Base-by-base conservation (phyloP, 805 yeast species). In the Myxozyma lipomycoides region DNA sequence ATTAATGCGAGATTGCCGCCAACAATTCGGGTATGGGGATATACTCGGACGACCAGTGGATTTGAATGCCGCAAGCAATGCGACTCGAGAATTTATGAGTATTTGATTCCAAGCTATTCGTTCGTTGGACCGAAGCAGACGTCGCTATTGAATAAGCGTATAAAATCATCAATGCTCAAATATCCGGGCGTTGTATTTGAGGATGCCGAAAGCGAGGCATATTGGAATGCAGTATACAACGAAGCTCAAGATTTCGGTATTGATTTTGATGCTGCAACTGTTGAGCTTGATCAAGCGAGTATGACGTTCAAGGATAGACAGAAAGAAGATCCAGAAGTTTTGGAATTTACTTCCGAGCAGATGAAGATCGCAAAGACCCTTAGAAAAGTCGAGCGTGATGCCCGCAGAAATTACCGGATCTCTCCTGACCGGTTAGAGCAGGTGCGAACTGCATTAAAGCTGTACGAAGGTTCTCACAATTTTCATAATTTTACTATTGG, bases 51-150 rank as follows among this genome's bases (percentile, higher is more conserved):
- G 9, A 90, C 90, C 67, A 86, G 88, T 63, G 79, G 90, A 0
- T 93, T 93, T 68, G 98, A 93, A 67, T 89, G 97, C 69, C 78
- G 98, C 60, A 89, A 87, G 66, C 79, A 89, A 84, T 93, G 98
- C 72, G 83, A 93, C 2, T 88, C 96, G n/a, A 80, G 98, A 66
- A 77, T 95, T 55, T 93, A 93, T 67, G 98, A 93, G 71, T 93
- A 93, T 65, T 70, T 93, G 62, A 76, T 93, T 65, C 98, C 98
- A 38, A 86, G 95, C 0, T 90, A 88, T 67, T 80, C 95, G 1
- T 79, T 93, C 56, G 72, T 93, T 49, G 93, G 95, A 7, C 97
- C 98, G n/a, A 82, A 84, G 63, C 95, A 95, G 4, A 72, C 74
- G 38, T 76, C 89, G 25, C 73, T 78, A 7, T 72, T 93, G 54